Conservation (phyloP, 305 asterid genomes). For the Plantago coronopus region DNA sequence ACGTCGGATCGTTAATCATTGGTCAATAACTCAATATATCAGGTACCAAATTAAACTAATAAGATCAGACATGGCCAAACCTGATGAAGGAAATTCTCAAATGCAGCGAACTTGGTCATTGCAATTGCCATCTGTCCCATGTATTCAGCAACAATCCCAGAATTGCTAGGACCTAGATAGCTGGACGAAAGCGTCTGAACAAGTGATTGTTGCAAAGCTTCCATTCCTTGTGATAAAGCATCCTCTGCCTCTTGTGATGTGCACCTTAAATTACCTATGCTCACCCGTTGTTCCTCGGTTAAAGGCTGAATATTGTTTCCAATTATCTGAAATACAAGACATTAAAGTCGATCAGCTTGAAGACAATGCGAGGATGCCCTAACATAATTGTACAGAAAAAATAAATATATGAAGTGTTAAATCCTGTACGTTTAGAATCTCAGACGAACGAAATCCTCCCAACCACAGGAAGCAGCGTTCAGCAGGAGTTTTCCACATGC, state of each 20-base stretch:
- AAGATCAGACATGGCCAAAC: constrained; percentile 24
- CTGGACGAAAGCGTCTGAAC: constrained; percentile 72
- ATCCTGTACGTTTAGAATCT: constrained; percentile 71
- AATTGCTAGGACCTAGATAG: constrained; percentile 37
- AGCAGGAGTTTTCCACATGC: constrained; percentile 96
- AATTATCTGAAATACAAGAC: constrained; percentile 51
- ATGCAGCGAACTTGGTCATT: constrained; percentile 71
- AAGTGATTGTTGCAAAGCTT: constrained; percentile 82
- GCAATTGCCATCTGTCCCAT: constrained; percentile 94
- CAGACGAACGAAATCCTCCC: constrained; percentile 95
- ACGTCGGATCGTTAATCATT: not conserved
- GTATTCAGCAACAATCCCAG: constrained; percentile 62
- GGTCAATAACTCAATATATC: not conserved
- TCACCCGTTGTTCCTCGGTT: constrained; percentile 74
- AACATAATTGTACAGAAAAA: no score
- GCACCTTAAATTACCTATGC: constrained; percentile 73
- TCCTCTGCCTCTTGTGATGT: constrained; percentile 95
- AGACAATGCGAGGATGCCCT: not conserved
- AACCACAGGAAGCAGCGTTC: constrained; percentile 99
- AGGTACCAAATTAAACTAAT: no score
- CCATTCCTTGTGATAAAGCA: constrained; percentile 98
- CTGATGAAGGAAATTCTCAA: constrained; percentile 83
- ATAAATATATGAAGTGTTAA: not conserved
- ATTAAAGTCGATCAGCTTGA: not conserved
- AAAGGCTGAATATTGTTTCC: constrained; percentile 79